Conservation (phyloP, 2,329 filamentous ascomycete genomes). For the Verticillium dahliae region DNA sequence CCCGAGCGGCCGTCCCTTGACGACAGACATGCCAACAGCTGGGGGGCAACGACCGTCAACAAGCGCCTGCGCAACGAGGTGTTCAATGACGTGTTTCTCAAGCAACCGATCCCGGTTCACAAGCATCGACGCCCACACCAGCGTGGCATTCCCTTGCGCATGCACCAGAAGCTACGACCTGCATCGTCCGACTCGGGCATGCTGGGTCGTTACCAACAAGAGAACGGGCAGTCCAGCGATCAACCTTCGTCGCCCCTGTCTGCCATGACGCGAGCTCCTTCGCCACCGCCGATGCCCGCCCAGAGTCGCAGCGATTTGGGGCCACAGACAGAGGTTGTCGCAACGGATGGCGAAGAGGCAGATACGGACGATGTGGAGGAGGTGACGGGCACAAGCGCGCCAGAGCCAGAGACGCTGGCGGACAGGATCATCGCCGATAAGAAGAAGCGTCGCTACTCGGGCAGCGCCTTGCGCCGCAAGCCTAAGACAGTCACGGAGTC, state of each 20-base stretch:
- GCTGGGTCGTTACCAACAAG: constrained; percentile 7
- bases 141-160: constrained; percentile 49
- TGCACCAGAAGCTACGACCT: constrained; percentile 37
- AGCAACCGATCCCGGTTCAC: constrained; percentile 75
- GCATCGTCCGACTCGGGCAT: constrained; percentile 38
- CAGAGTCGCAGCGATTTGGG: constrained; percentile 6
- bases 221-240: constrained; percentile 7
- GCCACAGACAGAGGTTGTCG: background rate
- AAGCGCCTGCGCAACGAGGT: constrained; percentile 83
- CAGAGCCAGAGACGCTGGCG: constrained; percentile 50
- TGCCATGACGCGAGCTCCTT: background rate
- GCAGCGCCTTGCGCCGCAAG: constrained; percentile 70
- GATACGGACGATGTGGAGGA: constrained; percentile 40
- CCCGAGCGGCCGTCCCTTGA: constrained; percentile 37
- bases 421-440: constrained; percentile 37
- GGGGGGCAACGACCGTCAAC: constrained; percentile 91
- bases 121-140: constrained; percentile 67
- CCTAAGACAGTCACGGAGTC: constrained; percentile 65
- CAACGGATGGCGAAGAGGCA: background rate
- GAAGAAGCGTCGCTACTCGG: constrained; percentile 72
- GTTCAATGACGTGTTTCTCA: constrained; percentile 84
- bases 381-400: constrained; percentile 58
- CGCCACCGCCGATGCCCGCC: background rate
- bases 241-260: background rate
- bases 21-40: constrained; percentile 57